Conservation (phyloP, 768 basidiomycete genomes). For the Rubroboletus pulcherrimus region DNA sequence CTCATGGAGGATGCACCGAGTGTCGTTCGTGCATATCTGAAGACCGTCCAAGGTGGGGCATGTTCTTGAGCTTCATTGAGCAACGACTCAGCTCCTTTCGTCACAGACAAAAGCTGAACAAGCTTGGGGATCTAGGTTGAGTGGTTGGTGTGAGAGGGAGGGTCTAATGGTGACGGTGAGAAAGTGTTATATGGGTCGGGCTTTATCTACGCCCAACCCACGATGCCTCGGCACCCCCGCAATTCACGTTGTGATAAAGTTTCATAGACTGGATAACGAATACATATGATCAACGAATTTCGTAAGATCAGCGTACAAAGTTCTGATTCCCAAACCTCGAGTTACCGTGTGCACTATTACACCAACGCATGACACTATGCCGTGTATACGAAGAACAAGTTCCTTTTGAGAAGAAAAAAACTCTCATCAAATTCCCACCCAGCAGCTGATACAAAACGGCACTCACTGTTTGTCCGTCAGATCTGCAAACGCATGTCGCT, state of each 20-base stretch:
- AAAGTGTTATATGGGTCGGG: background rate
- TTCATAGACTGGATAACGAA: background rate
- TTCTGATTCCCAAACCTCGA: slow-evolving; percentile 2
- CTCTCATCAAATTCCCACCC: background rate
- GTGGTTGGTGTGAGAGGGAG: background rate
- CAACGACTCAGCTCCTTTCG: background rate
- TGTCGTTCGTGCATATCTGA: slow-evolving; percentile 40
- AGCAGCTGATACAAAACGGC: background rate
- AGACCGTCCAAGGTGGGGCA: slow-evolving; percentile 8
- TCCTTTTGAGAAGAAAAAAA: slow-evolving; percentile 35
- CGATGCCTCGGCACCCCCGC: background rate
- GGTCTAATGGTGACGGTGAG: slow-evolving; percentile 1
- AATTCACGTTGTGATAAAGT: slow-evolving; percentile 15
- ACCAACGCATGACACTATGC: slow-evolving; percentile 28
- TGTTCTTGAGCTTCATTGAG: background rate
- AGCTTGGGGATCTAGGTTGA: background rate
- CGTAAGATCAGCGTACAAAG: background rate
- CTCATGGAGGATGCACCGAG: slow-evolving; percentile 49
- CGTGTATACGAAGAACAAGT: slow-evolving; percentile 58
- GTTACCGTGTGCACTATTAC: background rate
- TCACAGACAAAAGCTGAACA: slow-evolving; percentile 7
- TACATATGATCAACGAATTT: background rate
- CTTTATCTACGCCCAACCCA: slow-evolving; percentile 10
- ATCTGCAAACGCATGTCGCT: slow-evolving; percentile 60
- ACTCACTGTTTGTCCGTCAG: slow-evolving; percentile 61